A percentile compares a stretch with the other conserved stretches of the same genome.
phyloP scores from a whole-genome alignment of 257 asterid species.

The Gentiana dahurica region DNA sequence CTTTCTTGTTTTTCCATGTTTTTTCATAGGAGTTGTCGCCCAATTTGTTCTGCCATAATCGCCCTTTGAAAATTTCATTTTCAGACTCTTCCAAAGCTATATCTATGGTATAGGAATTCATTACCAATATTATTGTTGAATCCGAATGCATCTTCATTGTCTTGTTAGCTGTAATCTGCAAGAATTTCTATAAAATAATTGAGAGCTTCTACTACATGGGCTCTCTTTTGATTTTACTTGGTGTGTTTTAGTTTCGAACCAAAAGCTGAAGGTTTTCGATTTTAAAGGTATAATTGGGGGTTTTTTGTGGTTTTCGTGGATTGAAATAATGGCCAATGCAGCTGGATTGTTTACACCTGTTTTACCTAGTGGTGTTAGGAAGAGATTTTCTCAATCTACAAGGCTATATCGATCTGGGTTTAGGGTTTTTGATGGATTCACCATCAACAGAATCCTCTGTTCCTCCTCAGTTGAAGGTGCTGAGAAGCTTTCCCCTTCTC shows the following conservation, averaged over 20 bases:
- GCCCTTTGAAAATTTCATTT: not conserved
- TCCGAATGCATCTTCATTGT: not conserved
- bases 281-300: slow-evolving; percentile 1
- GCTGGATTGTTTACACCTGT: slow-evolving; percentile 49
- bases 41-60: slow-evolving; percentile 4
- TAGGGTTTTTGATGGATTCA: slow-evolving; percentile 28
- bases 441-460: slow-evolving; percentile 32
- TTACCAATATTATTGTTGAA: not conserved
- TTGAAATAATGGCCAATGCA: slow-evolving; percentile 43
- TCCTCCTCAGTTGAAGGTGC: slow-evolving; percentile 58
- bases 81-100: slow-evolving; percentile 3
- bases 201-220: not conserved
- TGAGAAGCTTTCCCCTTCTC: slow-evolving; percentile 48
- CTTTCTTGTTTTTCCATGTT: not conserved
- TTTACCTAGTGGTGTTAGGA: slow-evolving; percentile 29
- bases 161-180: not conserved
- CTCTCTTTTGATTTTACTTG: not conserved
- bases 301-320: not conserved
- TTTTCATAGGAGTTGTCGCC: slow-evolving; percentile 3
- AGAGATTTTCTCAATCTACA: slow-evolving; percentile 32
- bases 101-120: not conserved
- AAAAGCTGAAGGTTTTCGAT: no score
- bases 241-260: not conserved
- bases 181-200: not conserved
- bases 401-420: slow-evolving; percentile 50